A percentile compares a stretch with the other conserved stretches of the same genome.
Conservation (phyloP, 345 rosid species). For the Brassica cretica region DNA sequence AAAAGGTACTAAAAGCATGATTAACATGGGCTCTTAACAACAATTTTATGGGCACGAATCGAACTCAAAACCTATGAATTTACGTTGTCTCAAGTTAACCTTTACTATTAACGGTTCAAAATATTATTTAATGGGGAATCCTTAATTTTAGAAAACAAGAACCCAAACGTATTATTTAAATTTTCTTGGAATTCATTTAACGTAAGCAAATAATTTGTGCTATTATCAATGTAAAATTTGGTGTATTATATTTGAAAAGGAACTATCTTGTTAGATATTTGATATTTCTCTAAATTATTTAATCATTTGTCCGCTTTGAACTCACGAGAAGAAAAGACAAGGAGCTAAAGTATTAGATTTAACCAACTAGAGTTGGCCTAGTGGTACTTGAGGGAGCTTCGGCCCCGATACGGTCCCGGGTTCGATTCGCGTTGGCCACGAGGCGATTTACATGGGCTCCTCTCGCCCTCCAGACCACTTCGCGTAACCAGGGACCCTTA, state of each 20-base stretch:
- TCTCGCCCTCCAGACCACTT: too few species aligned
- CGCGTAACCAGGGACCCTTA: too few species aligned
- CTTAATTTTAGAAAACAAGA: not conserved
- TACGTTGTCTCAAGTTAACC: not conserved
- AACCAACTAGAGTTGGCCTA: too few species aligned
- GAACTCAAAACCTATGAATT: not conserved
- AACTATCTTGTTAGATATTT: not conserved
- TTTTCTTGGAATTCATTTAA: not conserved
- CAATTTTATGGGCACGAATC: not conserved
- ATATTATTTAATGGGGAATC: not conserved
- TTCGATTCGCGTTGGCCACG: too few species aligned
- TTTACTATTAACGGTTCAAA: not conserved
- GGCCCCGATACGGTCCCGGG: too few species aligned
- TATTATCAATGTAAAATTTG: not conserved
- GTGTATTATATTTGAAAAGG: not conserved
- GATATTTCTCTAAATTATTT: not conserved
- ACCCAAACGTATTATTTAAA: not conserved
- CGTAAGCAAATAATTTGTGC: not conserved
- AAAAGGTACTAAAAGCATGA: too few species aligned
- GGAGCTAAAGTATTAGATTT: slow-evolving; percentile 32
- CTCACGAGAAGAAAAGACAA: slow-evolving; percentile 24
- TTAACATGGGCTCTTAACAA: too few species aligned
- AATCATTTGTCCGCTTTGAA: slow-evolving; percentile 9
- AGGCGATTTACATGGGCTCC: too few species aligned
- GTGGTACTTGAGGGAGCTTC: too few species aligned